phyloP scores from a whole-genome alignment of 306 rosid species.

The Cyamopsis tetragonoloba region DNA sequence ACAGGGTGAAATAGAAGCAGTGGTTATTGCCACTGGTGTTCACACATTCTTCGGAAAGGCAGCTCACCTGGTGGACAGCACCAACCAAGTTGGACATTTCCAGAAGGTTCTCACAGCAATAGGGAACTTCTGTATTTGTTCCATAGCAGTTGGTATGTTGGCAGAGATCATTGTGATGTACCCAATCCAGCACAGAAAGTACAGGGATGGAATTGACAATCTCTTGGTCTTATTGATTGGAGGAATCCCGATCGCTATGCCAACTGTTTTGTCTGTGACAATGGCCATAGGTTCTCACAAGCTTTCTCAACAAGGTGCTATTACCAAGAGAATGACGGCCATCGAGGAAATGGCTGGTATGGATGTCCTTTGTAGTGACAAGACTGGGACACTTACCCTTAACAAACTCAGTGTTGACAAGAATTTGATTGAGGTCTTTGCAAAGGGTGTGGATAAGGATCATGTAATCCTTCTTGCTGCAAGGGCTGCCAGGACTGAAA shows the following conservation, averaged over 20 bases:
- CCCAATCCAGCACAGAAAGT: slow-evolving; percentile 78
- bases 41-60: slow-evolving; percentile 99
- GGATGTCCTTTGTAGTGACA: slow-evolving; percentile 99
- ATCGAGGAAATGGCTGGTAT: slow-evolving; percentile 99
- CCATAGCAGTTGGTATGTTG: slow-evolving; percentile 88
- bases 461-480: slow-evolving; percentile 86
- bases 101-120: slow-evolving; percentile 88
- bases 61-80: slow-evolving; percentile 94
- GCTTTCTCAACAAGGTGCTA: slow-evolving; percentile 93
- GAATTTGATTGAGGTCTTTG: slow-evolving; percentile 82
- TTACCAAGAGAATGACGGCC: slow-evolving; percentile 98
- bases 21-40: slow-evolving; percentile 95
- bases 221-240: slow-evolving; percentile 93
- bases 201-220: slow-evolving; percentile 85
- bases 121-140: slow-evolving; percentile 94
- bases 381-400: slow-evolving; percentile 95
- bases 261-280: slow-evolving; percentile 96
- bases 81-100: slow-evolving; percentile 98
- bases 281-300: slow-evolving; percentile 99
- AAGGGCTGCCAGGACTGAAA: slow-evolving; percentile 86
- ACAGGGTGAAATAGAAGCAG: slow-evolving; percentile 97
- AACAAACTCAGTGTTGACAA: slow-evolving; percentile 88
- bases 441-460: slow-evolving; percentile 81
- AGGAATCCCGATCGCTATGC: slow-evolving; percentile 99
- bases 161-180: slow-evolving; percentile 91